phyloP scores from a whole-genome alignment of 2,329 filamentous ascomycete genomes.

The Botrytis cinerea region DNA sequence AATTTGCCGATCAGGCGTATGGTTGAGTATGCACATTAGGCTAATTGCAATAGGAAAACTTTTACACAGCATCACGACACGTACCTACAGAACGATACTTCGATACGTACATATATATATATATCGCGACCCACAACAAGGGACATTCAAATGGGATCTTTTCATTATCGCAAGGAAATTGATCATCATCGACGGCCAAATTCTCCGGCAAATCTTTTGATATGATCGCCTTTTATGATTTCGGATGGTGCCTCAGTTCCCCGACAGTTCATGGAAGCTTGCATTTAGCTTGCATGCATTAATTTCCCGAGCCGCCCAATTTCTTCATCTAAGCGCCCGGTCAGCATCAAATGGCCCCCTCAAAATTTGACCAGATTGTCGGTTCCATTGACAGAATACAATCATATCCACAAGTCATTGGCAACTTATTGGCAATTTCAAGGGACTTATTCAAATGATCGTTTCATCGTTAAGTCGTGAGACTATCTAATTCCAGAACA shows the following conservation, averaged over 20 bases:
- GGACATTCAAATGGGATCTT: not conserved
- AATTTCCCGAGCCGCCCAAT: slow-evolving; percentile 23
- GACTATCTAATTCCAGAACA: slow-evolving; percentile 22
- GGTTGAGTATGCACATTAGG: slow-evolving; percentile 15
- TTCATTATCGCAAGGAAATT: not conserved
- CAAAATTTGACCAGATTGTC: slow-evolving; percentile 31
- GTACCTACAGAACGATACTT: slow-evolving; percentile 12
- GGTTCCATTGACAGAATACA: slow-evolving; percentile 20
- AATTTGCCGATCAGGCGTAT: slow-evolving; percentile 19
- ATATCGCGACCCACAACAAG: slow-evolving; percentile 12
- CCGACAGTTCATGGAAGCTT: slow-evolving; percentile 8
- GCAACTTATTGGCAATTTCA: slow-evolving; percentile 19
- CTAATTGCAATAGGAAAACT: slow-evolving; percentile 23
- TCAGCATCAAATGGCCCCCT: slow-evolving; percentile 7
- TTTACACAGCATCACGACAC: slow-evolving; percentile 17
- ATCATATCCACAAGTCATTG: slow-evolving; percentile 25
- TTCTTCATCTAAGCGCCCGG: slow-evolving; percentile 33
- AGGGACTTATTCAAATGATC: slow-evolving; percentile 23
- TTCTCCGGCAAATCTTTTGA: slow-evolving; percentile 7
- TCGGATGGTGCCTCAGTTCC: slow-evolving; percentile 7
- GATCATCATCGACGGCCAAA: slow-evolving; percentile 15
- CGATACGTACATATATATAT: slow-evolving; percentile 3
- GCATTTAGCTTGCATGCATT: slow-evolving; percentile 9
- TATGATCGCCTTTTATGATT: slow-evolving; percentile 24
- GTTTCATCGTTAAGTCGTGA: slow-evolving; percentile 37